Percentiles rank a stretch among this genome's conserved stretches.
phyloP scores from a whole-genome alignment of 768 basidiomycete species.

The Leccinum disarticulatum region DNA sequence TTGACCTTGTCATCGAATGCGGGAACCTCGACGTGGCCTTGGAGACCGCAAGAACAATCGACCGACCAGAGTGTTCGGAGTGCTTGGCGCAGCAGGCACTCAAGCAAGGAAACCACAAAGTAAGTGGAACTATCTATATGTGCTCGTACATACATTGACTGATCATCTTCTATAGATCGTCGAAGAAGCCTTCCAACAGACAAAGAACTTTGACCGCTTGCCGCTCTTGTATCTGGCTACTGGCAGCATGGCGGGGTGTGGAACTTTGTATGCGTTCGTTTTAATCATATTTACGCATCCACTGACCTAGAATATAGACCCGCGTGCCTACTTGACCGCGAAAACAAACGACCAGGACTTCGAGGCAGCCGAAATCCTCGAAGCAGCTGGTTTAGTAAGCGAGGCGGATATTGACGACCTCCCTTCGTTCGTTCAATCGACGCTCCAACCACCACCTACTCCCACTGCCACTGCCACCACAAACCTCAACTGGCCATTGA shows the following conservation, averaged over 20 bases:
- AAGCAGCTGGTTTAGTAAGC: conserved; percentile 75
- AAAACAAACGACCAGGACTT: conserved; percentile 93
- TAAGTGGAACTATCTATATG: conserved; percentile 25
- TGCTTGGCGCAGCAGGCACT: conserved; percentile 92
- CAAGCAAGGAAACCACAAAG: conserved; percentile 98
- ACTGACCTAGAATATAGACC: conserved; percentile 53
- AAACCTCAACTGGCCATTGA: conserved; percentile 83
- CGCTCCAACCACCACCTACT: conserved; percentile 73
- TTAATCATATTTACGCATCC: not conserved
- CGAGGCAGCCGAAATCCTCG: conserved; percentile 87
- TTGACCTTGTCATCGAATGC: conserved; percentile 97
- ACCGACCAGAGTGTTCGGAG: conserved; percentile 90
- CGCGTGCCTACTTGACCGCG: conserved; percentile 94
- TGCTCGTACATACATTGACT: not conserved
- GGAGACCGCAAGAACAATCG: conserved; percentile 87
- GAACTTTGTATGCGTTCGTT: conserved; percentile 71
- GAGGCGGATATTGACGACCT: conserved; percentile 87
- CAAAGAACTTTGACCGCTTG: conserved; percentile 95
- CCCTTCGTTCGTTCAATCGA: conserved; percentile 65
- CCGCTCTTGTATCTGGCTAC: conserved; percentile 96
- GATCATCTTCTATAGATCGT: conserved; percentile 61
- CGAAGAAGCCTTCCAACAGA: conserved; percentile 97
- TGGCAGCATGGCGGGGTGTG: conserved; percentile 83
- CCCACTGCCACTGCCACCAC: conserved; percentile 77
- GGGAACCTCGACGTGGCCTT: conserved; percentile 96